Evolutionary conservation across 768 basidiomycete genomes (phyloP).

Genomic region (Termitomyces sp.): DNA sequence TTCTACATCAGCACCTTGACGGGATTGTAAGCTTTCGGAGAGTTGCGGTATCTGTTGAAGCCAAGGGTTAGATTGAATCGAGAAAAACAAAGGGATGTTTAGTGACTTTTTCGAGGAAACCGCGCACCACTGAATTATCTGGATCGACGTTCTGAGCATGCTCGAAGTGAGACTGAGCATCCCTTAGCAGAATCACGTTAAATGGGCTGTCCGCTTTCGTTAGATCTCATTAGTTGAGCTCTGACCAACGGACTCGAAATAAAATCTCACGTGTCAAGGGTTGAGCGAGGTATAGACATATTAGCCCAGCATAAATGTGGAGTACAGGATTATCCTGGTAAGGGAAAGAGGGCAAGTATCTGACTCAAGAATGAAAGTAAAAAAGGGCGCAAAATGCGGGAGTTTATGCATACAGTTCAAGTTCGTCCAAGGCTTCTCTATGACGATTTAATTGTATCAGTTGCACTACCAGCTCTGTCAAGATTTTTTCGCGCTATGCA

Average conservation of each 20-base stretch:
- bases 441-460: constrained; percentile 55
- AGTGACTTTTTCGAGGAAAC: constrained; percentile 49
- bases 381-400: neutral
- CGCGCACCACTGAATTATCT: constrained; percentile 44
- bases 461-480: constrained; percentile 70
- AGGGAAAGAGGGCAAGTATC: constrained; percentile 84
- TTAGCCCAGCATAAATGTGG: constrained; percentile 79
- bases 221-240: neutral
- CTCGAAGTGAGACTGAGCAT: constrained; percentile 62
- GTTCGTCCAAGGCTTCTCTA: constrained; percentile 73
- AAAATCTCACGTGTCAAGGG: constrained; percentile 15
- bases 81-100: neutral
- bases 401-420: constrained; percentile 62
- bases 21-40: constrained; percentile 1
- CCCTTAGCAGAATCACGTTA: constrained; percentile 34
- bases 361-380: constrained; percentile 20
- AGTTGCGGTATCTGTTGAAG: constrained; percentile 9
- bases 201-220: constrained; percentile 12
- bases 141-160: constrained; percentile 58
- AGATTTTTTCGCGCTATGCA: constrained; percentile 62
- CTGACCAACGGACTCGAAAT: neutral
- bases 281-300: constrained; percentile 61
- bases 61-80: neutral
- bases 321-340: constrained; percentile 78
- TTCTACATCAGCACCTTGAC: constrained; percentile 17